Conservation (phyloP, 2,329 filamentous ascomycete genomes). For the Trichophyton verrucosum region DNA sequence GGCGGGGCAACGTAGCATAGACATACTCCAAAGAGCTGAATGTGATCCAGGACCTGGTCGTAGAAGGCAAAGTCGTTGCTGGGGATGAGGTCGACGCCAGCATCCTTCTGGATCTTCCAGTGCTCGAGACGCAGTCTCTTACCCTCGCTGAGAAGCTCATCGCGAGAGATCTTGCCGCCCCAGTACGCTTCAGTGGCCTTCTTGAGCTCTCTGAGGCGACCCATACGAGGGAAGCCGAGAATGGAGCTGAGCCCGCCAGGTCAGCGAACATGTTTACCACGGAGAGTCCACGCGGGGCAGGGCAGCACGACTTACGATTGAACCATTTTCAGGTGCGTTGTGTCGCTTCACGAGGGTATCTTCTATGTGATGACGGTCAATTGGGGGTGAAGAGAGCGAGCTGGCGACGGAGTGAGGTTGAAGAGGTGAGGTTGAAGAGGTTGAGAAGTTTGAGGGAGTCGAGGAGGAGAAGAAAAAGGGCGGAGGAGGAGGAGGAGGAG, state of each 20-base stretch:
- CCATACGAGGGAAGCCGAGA: constrained; percentile 98
- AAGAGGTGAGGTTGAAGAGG: constrained; percentile 12
- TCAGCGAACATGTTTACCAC: constrained; percentile 7
- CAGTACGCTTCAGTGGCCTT: constrained; percentile 99
- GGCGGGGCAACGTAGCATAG: neutral
- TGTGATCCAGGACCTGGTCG: constrained; percentile 94
- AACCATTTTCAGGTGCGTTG: constrained; percentile 40
- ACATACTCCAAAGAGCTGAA: constrained; percentile 90
- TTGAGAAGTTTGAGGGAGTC: constrained; percentile 8
- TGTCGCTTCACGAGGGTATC: neutral
- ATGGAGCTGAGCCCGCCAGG: constrained; percentile 43
- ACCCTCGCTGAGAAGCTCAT: constrained; percentile 82
- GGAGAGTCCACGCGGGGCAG: neutral
- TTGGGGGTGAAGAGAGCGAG: neutral
- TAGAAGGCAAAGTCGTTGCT: constrained; percentile 99
- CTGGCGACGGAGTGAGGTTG: constrained; percentile 3
- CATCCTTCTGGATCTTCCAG: constrained; percentile 99
- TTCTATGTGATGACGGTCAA: neutral
- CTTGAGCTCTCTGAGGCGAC: constrained; percentile 96
- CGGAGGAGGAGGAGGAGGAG: neutral
- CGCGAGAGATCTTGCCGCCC: constrained; percentile 85
- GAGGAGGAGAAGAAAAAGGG: constrained; percentile 14
- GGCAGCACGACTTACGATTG: constrained; percentile 40
- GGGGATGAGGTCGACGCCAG: constrained; percentile 92
- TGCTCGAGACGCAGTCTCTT: constrained; percentile 93